Base-by-base conservation (phyloP, 2,329 filamentous ascomycete genomes). In the Paecilomyces fulvus region DNA sequence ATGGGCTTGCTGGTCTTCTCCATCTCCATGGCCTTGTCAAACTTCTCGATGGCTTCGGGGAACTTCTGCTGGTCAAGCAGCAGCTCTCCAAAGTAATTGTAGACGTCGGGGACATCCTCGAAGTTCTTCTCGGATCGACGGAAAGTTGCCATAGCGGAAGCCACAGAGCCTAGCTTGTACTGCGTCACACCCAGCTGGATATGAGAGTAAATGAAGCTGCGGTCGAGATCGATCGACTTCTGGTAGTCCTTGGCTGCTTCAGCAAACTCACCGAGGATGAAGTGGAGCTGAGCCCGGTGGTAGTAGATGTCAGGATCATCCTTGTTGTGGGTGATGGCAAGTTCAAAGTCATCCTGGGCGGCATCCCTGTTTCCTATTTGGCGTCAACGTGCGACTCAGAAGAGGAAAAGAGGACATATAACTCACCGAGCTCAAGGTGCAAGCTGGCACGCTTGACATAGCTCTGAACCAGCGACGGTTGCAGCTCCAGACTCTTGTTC, bases 401-500 rank as follows among this genome's bases (percentile, higher is more conserved):
- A 49, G 23, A 30, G n/a, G 50, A 37, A 55, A 55, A 58, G 33
- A 21, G 30, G 28, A 30, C 14, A 10, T 6, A 31, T n/a, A 50
- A 70, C 83, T 66, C 80, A 88, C 88, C 92, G 59, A 94, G 85
- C 77, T 99, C 94, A 43, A 99, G 81, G 73, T 95, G 90, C 87
- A 99, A 95, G 81, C 92, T 97, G 55, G 94, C 94, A 58, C 94
- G 88, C 82, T 99, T 99, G 78, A 99, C 96, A 74, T 95, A 97
- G 78, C 90, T 96, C 78, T 99, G 94, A 7, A 91, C 95, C 77
- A 97, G 80, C 8, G 83, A 80, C 12, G 90, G 89, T 67, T 97
- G 87, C 51, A 97, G 79, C 74, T 96, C 90, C 58, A 97, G 88
- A 73, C 90, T 95, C 83, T 89, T 94, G 73, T 91, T 90, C 68